Evolutionary conservation across 169 alveolate genomes (phyloP).

Genomic region (Plasmodium chabaudi): DNA sequence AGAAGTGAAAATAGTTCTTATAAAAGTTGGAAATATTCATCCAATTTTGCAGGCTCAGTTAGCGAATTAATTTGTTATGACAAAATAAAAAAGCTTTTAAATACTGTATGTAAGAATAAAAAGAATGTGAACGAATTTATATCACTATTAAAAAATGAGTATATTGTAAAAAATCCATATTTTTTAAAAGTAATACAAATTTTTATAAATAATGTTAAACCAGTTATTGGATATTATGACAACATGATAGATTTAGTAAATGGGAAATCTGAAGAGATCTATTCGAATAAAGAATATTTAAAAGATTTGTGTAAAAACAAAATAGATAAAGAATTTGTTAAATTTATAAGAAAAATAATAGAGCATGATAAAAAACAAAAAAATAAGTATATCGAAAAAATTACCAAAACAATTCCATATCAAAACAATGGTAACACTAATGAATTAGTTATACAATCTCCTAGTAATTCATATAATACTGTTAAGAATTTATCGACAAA

Average conservation of each 20-base stretch:
- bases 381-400: constrained; percentile 10
- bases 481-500: constrained; percentile 62
- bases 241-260: constrained; percentile 30
- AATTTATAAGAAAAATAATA: constrained; percentile 56
- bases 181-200: constrained; percentile 24
- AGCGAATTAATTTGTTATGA: constrained; percentile 9
- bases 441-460: constrained; percentile 44
- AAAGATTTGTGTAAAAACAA: constrained; percentile 14
- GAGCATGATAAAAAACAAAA: constrained; percentile 71
- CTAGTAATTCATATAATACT: constrained; percentile 53
- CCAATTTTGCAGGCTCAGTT: no score
- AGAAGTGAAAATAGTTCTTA: no score
- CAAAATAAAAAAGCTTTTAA: constrained; percentile 24
- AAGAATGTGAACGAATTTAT: constrained; percentile 45
- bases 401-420: constrained; percentile 26
- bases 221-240: constrained; percentile 37
- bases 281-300: constrained; percentile 6
- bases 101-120: constrained; percentile 47
- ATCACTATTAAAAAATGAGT: constrained; percentile 29
- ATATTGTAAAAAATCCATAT: constrained; percentile 30
- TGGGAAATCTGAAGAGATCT: constrained; percentile 4
- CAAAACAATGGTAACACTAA: constrained; percentile 4
- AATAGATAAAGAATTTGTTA: constrained; percentile 66
- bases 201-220: constrained; percentile 43
- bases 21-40: no score